Conservation (phyloP, 768 basidiomycete genomes). For the Hortiboletus campestris region DNA sequence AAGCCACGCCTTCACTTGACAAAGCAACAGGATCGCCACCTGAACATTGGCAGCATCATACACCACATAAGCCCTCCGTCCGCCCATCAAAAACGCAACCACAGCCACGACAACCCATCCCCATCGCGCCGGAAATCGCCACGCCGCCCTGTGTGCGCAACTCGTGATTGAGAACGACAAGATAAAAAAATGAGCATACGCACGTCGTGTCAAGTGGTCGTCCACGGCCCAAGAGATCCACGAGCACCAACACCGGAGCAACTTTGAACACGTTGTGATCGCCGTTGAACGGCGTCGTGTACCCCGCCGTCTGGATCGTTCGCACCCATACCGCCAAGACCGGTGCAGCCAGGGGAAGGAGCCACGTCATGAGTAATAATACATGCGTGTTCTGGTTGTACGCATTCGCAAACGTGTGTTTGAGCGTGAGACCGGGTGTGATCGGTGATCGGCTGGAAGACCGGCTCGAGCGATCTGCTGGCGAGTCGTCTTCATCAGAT, state of each 20-base stretch:
- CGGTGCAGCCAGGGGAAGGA: conserved; percentile 74
- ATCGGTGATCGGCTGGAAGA: neutral
- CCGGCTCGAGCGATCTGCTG: neutral
- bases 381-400: conserved; percentile 57
- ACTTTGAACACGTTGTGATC: conserved; percentile 73
- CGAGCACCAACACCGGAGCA: conserved; percentile 60
- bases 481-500: conserved; percentile 14
- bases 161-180: neutral
- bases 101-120: conserved; percentile 47
- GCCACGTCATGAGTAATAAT: conserved; percentile 74
- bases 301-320: conserved; percentile 76
- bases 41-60: conserved; percentile 57
- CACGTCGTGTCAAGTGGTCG: conserved; percentile 42
- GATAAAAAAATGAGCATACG: conserved; percentile 20
- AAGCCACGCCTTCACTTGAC: conserved; percentile 5
- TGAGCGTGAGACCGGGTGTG: neutral
- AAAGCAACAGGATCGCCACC: conserved; percentile 13
- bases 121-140: conserved; percentile 44
- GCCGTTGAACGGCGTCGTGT: conserved; percentile 75
- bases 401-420: conserved; percentile 24
- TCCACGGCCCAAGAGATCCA: conserved; percentile 58
- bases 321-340: conserved; percentile 88
- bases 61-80: conserved; percentile 62
- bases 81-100: conserved; percentile 63
- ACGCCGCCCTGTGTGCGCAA: conserved; percentile 5